Base-by-base conservation (phyloP, 2,329 filamentous ascomycete genomes). In the Diaporthe velutina region DNA sequence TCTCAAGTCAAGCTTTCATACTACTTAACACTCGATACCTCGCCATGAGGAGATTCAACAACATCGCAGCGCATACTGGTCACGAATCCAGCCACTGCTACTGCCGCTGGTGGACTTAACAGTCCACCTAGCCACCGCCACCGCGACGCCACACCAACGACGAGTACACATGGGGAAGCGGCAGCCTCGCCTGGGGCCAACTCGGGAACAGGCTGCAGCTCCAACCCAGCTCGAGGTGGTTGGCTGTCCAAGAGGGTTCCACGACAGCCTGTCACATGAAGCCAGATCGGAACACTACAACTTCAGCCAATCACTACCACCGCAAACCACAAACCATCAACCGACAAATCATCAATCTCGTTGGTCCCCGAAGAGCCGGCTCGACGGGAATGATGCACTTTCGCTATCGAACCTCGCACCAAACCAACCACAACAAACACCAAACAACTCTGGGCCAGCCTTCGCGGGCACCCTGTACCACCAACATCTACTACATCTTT, bases 331-430 rank as follows among this genome's bases (percentile, higher is more conserved):
- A 28, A 68, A 57, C 60, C 54, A 40, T 28, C 54, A 55, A 28
- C 58, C 58, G 33, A 54, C 57, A 55, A 64, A 58, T 60, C 54
- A 50, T 52, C 61, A 12, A 12, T 67, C 66, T 57, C 19, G 61
- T 70, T 57, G 28, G 48, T 70, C 52, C 61, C 74, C 74, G 30
- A 52, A 55, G 74, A 74, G 74, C 75, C 61, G 68, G 71, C 73
- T 76, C 75, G 38, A 71, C 58, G 57, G 74, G 78, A 76, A 75
- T 74, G 57, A 74, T 74, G 60, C 48, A 74, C 50, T 72, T 75
- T 76, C 61, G 60, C 58, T 74, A 74, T 76, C 48, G 79, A 68
- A 67, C 40, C 33, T 38, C 45, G 60, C 50, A 57, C 42, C 52
- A 30, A 9, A 40, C n/a, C 57, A 40, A 52, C 45, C 38, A 64